Evolutionary conservation across 2,329 filamentous ascomycete genomes (phyloP).

Genomic region (Lasiodiplodia sp.): DNA sequence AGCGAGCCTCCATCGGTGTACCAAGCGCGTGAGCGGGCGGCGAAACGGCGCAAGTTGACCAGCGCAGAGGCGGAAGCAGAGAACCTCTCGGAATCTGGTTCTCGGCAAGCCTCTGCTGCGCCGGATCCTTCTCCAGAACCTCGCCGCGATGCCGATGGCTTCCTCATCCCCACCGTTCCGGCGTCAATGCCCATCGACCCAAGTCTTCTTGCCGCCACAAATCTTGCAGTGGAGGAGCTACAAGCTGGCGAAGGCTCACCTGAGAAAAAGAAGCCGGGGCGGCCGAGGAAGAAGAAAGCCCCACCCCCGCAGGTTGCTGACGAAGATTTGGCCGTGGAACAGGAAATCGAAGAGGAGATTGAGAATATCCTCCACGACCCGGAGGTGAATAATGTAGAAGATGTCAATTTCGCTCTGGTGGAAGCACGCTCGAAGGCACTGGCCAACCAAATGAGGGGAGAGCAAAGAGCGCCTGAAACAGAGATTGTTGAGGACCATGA

Average conservation of each 20-base stretch:
- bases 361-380: slow-evolving; percentile 40
- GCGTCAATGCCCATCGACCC: slow-evolving; percentile 35
- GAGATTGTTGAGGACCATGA: slow-evolving; percentile 76
- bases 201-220: slow-evolving; percentile 28
- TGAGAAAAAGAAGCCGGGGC: slow-evolving; percentile 46
- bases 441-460: slow-evolving; percentile 38
- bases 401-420: slow-evolving; percentile 40
- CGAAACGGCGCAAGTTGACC: slow-evolving; percentile 44
- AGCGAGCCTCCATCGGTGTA: slow-evolving; percentile 79
- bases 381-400: slow-evolving; percentile 41
- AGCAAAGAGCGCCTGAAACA: slow-evolving; percentile 45
- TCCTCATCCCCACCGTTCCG: slow-evolving; percentile 46
- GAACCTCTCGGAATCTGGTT: slow-evolving; percentile 1
- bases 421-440: slow-evolving; percentile 42
- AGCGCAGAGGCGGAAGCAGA: slow-evolving; percentile 31
- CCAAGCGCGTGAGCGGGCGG: slow-evolving; percentile 62
- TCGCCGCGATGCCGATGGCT: slow-evolving; percentile 52
- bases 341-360: slow-evolving; percentile 56
- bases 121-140: slow-evolving; percentile 28
- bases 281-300: slow-evolving; percentile 43
- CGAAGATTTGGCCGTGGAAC: slow-evolving; percentile 57
- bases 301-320: slow-evolving; percentile 45
- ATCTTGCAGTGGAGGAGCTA: slow-evolving; percentile 28
- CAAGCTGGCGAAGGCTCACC: slow-evolving; percentile 34
- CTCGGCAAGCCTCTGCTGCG: slow-evolving; percentile 21